Evolutionary conservation across 495 filamentous ascomycete species (phyloP).

Genomic region (Talaromyces liani): DNA sequence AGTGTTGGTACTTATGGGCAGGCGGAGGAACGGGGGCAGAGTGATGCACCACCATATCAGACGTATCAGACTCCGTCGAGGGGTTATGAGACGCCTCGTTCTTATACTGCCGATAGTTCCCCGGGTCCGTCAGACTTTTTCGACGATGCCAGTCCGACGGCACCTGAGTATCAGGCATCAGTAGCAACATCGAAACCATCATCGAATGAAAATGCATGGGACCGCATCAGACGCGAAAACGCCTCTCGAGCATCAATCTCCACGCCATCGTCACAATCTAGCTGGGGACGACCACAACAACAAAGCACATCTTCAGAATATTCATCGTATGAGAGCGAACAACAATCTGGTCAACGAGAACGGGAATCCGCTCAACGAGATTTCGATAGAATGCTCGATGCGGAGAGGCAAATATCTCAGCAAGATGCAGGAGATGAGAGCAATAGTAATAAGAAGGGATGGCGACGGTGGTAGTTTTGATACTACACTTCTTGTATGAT

Average conservation of each 20-base stretch:
- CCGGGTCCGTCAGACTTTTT: conserved; percentile 20
- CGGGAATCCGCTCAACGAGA: conserved; percentile 30
- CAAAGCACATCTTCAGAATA: neutral
- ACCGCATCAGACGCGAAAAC: conserved; percentile 30
- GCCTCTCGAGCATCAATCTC: neutral
- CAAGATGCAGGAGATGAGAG: conserved; percentile 10
- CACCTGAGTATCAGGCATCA: conserved; percentile 23
- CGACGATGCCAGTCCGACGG: conserved; percentile 31
- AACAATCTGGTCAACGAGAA: conserved; percentile 16
- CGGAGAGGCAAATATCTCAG: conserved; percentile 24
- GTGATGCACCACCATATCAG: neutral
- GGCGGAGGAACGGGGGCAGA: neutral
- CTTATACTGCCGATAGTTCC: neutral
- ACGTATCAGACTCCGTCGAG: neutral
- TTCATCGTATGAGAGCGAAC: neutral
- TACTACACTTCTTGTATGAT: neutral
- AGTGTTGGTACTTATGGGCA: neutral
- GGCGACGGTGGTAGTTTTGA: conserved; percentile 4
- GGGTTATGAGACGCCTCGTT: neutral
- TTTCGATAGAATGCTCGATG: conserved; percentile 35
- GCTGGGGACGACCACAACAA: neutral
- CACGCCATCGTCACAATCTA: neutral
- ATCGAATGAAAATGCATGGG: conserved; percentile 26
- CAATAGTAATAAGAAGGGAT: neutral
- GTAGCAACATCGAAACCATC: conserved; percentile 6